Base-by-base conservation (phyloP, 352 stramenopile species). In the Phytophthora pseudosyringae region DNA sequence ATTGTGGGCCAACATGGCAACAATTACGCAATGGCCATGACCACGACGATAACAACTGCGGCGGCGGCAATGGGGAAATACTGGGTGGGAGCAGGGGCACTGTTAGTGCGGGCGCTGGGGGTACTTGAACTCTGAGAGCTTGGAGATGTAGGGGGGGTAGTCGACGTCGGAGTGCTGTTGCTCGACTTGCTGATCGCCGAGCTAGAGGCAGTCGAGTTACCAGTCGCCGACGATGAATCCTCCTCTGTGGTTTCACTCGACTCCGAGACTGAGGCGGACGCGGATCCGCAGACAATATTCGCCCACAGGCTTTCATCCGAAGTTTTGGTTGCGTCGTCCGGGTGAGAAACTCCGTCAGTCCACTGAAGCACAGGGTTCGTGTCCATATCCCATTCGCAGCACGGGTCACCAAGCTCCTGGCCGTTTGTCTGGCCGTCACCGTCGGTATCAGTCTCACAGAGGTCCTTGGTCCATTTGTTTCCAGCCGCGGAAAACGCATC, bases 281-380 rank as follows among this genome's bases (percentile, higher is more conserved):
- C 35, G 28, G 49, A 60, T 35, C 59, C 49, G 15, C 59, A 67
- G 41, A 41, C 40, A 13, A 67, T 48, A 11, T 33, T 67, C 16
- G 49, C 49, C 59, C 59, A 67, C 33, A 67, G 36, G 41, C 49
- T 67, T 49, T 60, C 41, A 15, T 67, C 59, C 25, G 59, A 67
- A 33, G 56, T 64, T 33, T 64, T 64, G 56, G 45, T 40, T 18
- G 56, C 56, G 25, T 64, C 56, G 16, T 60, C 59, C 1, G 59
- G 59, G 59, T 67, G 59, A 29, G 59, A 67, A 29, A 67, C 59
- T 3, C 59, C 59, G 6, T 54, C 41, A 6, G 59, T 55, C 58
- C 58, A 53, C 9, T 52, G 58, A n/a, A 65, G 47, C n/a, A 59
- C 58, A 1, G 58, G 31, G 29, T 65, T 65, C 9, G 38, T 52